Evolutionary conservation across 371 early-diverging fungal genomes (phyloP).

Genomic region (Blakeslea trispora): DNA sequence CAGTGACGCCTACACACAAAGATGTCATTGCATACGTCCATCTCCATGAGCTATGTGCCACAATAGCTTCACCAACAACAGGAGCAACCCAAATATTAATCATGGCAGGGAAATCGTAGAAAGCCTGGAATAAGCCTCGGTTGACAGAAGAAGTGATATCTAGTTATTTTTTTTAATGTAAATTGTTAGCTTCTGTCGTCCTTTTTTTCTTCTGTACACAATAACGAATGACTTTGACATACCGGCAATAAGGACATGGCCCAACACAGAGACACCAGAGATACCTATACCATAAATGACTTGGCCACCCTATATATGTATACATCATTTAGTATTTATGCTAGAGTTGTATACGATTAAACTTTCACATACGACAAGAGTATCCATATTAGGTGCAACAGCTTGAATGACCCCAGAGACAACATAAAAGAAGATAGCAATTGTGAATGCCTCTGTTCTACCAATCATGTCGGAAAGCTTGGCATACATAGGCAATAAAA

Average conservation of each 20-base stretch:
- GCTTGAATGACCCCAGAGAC: conserved; percentile 26
- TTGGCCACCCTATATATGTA: conserved; percentile 24
- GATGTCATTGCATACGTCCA: conserved; percentile 28
- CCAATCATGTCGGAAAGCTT: conserved; percentile 33
- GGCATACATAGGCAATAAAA: conserved; percentile 33
- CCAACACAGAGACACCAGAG: conserved; percentile 32
- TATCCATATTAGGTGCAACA: conserved; percentile 19
- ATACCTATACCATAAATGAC: conserved; percentile 41
- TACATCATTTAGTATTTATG: background rate
- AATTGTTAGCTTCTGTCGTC: background rate
- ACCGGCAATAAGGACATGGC: conserved; percentile 43
- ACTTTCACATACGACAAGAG: conserved; percentile 16
- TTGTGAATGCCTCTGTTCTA: conserved; percentile 27
- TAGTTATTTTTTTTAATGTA: background rate
- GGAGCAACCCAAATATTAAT: conserved; percentile 36
- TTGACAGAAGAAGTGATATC: conserved; percentile 39
- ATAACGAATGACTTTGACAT: background rate
- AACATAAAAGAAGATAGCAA: conserved; percentile 23
- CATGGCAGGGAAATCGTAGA: conserved; percentile 33
- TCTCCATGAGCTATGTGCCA: conserved; percentile 23
- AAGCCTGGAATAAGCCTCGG: conserved; percentile 39
- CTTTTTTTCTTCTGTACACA: background rate
- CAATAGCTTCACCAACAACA: conserved; percentile 19
- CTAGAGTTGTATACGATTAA: too few relatives aligned
- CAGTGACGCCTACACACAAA: conserved; percentile 17